Base-by-base conservation (phyloP, 2,329 filamentous ascomycete genomes). In the Aspergillus awamori region DNA sequence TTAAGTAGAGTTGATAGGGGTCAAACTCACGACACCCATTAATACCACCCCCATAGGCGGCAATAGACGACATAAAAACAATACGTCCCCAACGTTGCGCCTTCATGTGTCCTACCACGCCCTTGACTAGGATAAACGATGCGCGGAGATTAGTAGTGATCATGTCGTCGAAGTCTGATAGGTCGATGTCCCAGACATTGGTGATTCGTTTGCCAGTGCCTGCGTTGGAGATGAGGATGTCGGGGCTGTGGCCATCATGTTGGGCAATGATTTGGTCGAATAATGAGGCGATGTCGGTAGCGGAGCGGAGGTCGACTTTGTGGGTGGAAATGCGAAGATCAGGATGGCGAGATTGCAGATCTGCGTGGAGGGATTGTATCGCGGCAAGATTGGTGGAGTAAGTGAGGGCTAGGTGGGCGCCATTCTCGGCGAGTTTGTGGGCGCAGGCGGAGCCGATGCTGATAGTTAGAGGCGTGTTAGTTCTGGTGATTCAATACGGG, bases 181-280 rank as follows among this genome's bases (percentile, higher is more conserved):
- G 28, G 89, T 72, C 5, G 82, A 79, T 88, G 60, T 89, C 86
- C 68, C 81, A 78, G 53, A 86, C 80, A 24, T 80, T 74, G 0
- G 77, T 72, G 59, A 87, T 84, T 17, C 86, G 80, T 69, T 86
- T 87, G 36, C 87, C 87, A 65, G 88, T 83, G 0, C 87, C 88
- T 1, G 88, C 88, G 68, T 91, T 91, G 10, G 84, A 85, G 24
- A 91, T 73, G 2, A 90, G 77, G 17, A 91, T 89, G 67, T 89
- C 85, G 0, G 86, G 85, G 1, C 80, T 79, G 58, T 83, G 79
- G 10, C 78, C 79, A 69, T 89, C 78, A 69, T 89, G 86, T 54
- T 82, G 69, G 0, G 74, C 68, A 51, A 81, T 75, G 48, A 89
- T 83, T 58, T 87, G 81, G 10, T 77, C 66, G 60, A 86, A 87